phyloP scores from a whole-genome alignment of 495 filamentous ascomycete genomes.

The Extremus antarcticus region DNA sequence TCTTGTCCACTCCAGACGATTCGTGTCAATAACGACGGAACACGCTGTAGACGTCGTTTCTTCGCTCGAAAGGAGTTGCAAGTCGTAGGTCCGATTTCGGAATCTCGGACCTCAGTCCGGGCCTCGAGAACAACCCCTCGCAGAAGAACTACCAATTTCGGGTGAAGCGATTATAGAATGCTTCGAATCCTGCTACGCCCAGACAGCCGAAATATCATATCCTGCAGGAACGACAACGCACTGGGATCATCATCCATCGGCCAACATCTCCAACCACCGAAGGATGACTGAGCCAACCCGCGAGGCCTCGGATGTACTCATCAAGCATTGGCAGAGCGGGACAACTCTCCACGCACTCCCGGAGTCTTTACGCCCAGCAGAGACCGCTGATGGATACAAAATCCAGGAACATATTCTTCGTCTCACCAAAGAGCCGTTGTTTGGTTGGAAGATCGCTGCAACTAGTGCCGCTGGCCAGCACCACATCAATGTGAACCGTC shows the following conservation, averaged over 20 bases:
- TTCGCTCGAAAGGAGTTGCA: not conserved
- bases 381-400: not conserved
- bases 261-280: not conserved
- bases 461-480: not conserved
- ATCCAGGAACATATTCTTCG: not conserved
- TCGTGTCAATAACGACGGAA: too few species aligned
- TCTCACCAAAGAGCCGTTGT: not conserved
- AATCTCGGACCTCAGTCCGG: too few species aligned
- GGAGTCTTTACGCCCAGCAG: not conserved
- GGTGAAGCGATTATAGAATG: too few species aligned
- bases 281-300: not conserved
- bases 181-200: too few species aligned
- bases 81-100: too few species aligned
- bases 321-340: not conserved
- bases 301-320: not conserved
- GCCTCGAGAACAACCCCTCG: too few species aligned
- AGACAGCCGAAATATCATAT: too few species aligned
- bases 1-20: not conserved
- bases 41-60: too few species aligned
- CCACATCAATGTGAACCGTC: not conserved
- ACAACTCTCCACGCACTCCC: not conserved
- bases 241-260: too few species aligned
- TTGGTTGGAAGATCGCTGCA: not conserved
- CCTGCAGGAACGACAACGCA: too few species aligned
- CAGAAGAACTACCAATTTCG: too few species aligned